Percentiles rank a stretch among this genome's conserved stretches.
Evolutionary conservation across 371 early-diverging fungal species (phyloP).

Genomic region (Mortierella sp.): DNA sequence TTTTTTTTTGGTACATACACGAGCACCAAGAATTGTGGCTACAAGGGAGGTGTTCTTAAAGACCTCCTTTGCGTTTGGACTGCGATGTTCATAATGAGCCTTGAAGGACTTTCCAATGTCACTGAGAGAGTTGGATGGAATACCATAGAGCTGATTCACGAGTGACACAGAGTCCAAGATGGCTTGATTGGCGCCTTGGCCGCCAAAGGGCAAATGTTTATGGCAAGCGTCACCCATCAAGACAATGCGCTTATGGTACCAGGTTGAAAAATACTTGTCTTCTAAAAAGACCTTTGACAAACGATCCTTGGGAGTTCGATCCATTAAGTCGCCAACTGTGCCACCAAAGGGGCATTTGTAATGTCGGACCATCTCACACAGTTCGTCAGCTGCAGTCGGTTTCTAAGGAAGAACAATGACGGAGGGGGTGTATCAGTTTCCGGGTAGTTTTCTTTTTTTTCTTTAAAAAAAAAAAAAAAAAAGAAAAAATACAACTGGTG

Average conservation of each 20-base stretch:
- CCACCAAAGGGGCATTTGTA: constrained; percentile 33
- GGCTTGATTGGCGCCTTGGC: constrained; percentile 33
- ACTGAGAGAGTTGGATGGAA: constrained; percentile 21
- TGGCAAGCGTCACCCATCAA: constrained; percentile 42
- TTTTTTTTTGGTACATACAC: constrained; percentile 7
- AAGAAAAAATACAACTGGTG: background rate
- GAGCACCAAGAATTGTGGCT: constrained; percentile 16
- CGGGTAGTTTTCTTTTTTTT: background rate
- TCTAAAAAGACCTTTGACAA: constrained; percentile 34
- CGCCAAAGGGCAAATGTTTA: constrained; percentile 33
- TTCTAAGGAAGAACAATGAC: background rate
- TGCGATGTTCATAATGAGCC: constrained; percentile 21
- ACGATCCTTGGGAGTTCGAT: constrained; percentile 15
- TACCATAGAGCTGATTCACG: constrained; percentile 36
- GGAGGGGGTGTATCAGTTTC: background rate
- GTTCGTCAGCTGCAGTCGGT: constrained; percentile 25
- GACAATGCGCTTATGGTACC: constrained; percentile 24
- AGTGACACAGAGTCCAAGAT: constrained; percentile 38
- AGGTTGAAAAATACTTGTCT: constrained; percentile 37
- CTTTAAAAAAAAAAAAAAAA: background rate
- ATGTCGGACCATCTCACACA: constrained; percentile 28
- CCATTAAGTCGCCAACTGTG: constrained; percentile 26
- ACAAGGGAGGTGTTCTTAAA: constrained; percentile 29
- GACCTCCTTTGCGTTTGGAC: constrained; percentile 30
- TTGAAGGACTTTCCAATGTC: constrained; percentile 28